phyloP scores from a whole-genome alignment of 345 rosid species.

The Ceriops zippeliana region DNA sequence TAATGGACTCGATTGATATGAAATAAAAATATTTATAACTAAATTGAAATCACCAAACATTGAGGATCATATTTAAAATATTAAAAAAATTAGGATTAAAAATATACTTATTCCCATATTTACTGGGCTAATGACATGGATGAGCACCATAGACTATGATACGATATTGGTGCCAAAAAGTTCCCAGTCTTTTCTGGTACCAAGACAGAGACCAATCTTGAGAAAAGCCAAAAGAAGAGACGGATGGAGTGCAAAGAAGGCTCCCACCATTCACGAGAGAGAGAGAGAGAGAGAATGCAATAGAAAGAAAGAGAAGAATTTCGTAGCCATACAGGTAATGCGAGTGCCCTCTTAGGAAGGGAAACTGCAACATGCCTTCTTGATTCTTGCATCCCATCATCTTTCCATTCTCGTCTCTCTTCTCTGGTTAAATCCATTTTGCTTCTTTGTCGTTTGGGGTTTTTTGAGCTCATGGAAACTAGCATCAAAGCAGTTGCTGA shows the following conservation, averaged over 20 bases:
- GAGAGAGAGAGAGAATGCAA: constrained; percentile 6
- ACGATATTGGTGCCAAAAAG: constrained; percentile 16
- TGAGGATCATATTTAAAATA: too few species aligned
- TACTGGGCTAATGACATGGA: constrained; percentile 17
- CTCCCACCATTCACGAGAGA: constrained; percentile 21
- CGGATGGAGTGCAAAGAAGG: constrained; percentile 32
- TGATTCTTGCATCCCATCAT: background rate
- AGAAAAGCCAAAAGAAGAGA: constrained; percentile 38
- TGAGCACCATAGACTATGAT: background rate
- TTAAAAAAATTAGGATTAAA: too few species aligned
- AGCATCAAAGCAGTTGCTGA: constrained; percentile 4
- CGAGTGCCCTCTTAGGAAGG: constrained; percentile 24
- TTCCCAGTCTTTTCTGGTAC: constrained; percentile 30
- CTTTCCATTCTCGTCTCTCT: background rate
- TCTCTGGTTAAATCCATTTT: constrained; percentile 2
- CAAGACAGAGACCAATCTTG: constrained; percentile 47
- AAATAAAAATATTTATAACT: background rate
- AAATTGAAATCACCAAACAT: too few species aligned
- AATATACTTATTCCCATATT: too few species aligned
- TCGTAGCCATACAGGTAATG: constrained; percentile 19
- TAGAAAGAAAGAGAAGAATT: constrained; percentile 10
- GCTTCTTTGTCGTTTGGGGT: constrained; percentile 11
- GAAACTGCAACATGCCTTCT: constrained; percentile 11
- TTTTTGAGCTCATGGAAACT: constrained; percentile 37
- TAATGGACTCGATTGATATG: too few species aligned